Percentiles rank a stretch among this genome's conserved stretches.
Evolutionary conservation across 129 eudicot genomes (phyloP).

Genomic region (Centella asiatica): DNA sequence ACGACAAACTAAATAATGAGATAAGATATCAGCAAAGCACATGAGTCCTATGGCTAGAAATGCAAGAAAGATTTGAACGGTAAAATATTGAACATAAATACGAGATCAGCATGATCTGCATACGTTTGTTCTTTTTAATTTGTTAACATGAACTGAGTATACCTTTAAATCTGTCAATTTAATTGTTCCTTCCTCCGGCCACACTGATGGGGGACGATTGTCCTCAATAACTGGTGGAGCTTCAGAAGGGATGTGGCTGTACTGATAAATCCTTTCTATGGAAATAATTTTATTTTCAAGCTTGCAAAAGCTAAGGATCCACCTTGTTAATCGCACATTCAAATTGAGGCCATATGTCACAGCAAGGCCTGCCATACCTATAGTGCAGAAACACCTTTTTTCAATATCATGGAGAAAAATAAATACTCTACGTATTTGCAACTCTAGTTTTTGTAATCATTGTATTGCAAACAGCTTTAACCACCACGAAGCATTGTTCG

Average conservation of each 20-base stretch:
- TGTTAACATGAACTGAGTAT: neutral
- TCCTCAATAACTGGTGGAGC: constrained; percentile 72
- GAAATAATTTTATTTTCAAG: constrained; percentile 90
- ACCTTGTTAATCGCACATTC: constrained; percentile 64
- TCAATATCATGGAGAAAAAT: constrained; percentile 1
- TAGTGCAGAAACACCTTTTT: neutral
- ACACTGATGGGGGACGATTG: constrained; percentile 49
- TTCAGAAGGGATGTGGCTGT: constrained; percentile 78
- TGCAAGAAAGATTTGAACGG: too few species aligned
- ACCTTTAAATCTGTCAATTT: constrained; percentile 80
- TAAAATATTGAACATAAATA: too few species aligned
- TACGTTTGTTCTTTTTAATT: neutral
- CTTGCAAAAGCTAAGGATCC: constrained; percentile 86
- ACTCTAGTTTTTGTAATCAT: neutral
- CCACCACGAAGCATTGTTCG: neutral
- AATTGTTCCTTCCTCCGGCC: constrained; percentile 81
- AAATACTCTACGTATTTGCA: neutral
- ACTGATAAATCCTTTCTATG: constrained; percentile 86
- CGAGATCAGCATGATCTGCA: neutral
- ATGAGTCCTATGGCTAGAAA: too few species aligned
- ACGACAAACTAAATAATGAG: too few species aligned
- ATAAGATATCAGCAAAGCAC: too few species aligned
- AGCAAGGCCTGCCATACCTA: constrained; percentile 92
- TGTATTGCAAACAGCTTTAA: neutral
- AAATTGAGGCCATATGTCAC: constrained; percentile 80